A percentile compares a stretch with the other conserved stretches of the same genome.
phyloP scores from a whole-genome alignment of 1,284 basidiomycete species.

The Ustilago trichophora region DNA sequence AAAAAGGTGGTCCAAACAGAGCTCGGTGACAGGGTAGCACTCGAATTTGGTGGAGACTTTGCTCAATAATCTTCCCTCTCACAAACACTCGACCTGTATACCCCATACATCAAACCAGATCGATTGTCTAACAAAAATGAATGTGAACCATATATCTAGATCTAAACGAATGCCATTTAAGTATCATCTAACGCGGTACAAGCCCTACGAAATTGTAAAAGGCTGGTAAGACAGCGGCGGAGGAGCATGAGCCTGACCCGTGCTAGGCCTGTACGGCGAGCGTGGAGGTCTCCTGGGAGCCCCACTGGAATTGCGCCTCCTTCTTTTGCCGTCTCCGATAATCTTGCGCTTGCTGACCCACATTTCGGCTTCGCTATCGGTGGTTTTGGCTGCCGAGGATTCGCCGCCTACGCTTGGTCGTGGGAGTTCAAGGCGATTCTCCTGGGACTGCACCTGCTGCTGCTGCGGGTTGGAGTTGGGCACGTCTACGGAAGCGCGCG shows the following conservation, averaged over 20 bases:
- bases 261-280: slow-evolving; percentile 19
- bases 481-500: slow-evolving; percentile 7
- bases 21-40: slow-evolving; percentile 30
- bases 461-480: neutral
- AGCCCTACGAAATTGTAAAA: neutral
- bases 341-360: slow-evolving; percentile 12
- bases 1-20: neutral
- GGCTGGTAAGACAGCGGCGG: neutral
- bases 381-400: slow-evolving; percentile 1
- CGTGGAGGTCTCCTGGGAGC: slow-evolving; percentile 17
- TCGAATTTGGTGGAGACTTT: slow-evolving; percentile 42
- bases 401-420: neutral
- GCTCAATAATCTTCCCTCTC: slow-evolving; percentile 9
- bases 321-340: neutral
- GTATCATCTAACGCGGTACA: neutral
- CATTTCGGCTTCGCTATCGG: slow-evolving; percentile 31
- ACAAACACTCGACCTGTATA: too few relatives aligned
- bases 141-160: too few relatives aligned
- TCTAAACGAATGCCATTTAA: too few relatives aligned
- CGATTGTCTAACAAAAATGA: neutral
- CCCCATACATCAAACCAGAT: too few relatives aligned
- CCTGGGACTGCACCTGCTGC: too few relatives aligned
- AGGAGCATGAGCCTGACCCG: neutral
- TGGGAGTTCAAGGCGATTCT: too few relatives aligned
- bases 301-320: slow-evolving; percentile 1